Percentiles rank a stretch among this genome's conserved stretches.
Conservation (phyloP, 1,139 yeast genomes). For the Nadsonia starkeyi-henricii region DNA sequence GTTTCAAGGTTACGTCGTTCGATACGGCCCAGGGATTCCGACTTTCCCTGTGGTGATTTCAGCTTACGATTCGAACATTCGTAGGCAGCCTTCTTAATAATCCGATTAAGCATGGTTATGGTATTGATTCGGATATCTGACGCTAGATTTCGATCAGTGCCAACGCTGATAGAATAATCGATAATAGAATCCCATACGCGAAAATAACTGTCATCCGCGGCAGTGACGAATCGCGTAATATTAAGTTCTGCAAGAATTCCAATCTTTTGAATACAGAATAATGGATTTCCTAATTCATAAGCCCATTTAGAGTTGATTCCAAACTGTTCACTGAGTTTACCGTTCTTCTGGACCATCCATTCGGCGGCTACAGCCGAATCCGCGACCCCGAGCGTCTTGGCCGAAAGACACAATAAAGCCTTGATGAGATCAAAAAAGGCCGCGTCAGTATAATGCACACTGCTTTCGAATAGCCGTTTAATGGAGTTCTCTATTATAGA, state of each 20-base stretch:
- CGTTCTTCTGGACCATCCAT: neutral
- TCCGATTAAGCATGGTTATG: conserved; percentile 35
- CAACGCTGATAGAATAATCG: conserved; percentile 34
- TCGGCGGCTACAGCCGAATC: neutral
- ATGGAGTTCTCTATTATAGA: conserved; percentile 41
- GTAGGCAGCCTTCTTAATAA: conserved; percentile 28
- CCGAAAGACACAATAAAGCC: conserved; percentile 15
- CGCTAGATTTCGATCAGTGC: conserved; percentile 25
- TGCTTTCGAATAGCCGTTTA: conserved; percentile 47
- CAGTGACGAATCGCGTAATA: conserved; percentile 34
- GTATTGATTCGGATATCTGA: conserved; percentile 35
- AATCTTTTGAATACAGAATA: conserved; percentile 5
- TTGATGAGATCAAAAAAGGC: conserved; percentile 36
- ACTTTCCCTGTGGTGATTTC: conserved; percentile 22
- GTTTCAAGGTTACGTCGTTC: conserved; percentile 10
- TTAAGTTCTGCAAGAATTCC: conserved; percentile 21
- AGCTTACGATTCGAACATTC: conserved; percentile 4
- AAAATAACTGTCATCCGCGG: conserved; percentile 13
- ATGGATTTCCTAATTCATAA: conserved; percentile 10
- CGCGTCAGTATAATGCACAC: conserved; percentile 36
- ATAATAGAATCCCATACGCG: conserved; percentile 32
- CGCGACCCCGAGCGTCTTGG: conserved; percentile 1
- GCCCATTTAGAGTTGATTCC: neutral
- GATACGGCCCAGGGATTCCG: conserved; percentile 4
- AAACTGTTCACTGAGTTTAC: neutral